Evolutionary conservation across 1,139 yeast species (phyloP).

Genomic region (Taphrina confusa): DNA sequence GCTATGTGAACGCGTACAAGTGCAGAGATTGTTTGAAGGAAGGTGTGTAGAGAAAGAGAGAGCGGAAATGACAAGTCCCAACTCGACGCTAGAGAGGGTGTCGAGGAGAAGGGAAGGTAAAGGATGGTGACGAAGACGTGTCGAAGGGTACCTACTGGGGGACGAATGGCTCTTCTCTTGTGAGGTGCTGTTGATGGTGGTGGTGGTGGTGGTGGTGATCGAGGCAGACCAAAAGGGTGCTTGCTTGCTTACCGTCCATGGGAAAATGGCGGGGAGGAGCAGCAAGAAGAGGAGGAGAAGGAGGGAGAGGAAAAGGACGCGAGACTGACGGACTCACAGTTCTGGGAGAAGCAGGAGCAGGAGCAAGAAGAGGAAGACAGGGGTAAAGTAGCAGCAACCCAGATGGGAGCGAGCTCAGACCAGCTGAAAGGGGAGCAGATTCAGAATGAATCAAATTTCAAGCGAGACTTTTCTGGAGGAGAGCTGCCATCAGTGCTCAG

Average conservation of each 20-base stretch:
- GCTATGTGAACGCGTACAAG: slow-evolving; percentile 19
- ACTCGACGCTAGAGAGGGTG: neutral
- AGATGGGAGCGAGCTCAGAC: too few relatives aligned
- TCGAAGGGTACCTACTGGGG: too few relatives aligned
- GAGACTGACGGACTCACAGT: neutral
- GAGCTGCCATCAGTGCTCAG: too few relatives aligned
- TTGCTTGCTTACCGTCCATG: neutral
- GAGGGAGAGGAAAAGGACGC: neutral
- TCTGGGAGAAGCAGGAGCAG: neutral
- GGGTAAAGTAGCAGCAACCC: too few relatives aligned
- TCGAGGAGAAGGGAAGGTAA: neutral
- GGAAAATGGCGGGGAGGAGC: neutral
- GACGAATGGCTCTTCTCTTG: neutral
- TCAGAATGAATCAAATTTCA: too few relatives aligned
- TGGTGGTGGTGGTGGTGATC: neutral
- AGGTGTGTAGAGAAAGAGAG: slow-evolving; percentile 7
- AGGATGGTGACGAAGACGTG: neutral
- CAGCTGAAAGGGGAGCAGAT: too few relatives aligned
- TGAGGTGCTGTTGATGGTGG: neutral
- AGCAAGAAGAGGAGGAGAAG: neutral
- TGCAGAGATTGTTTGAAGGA: slow-evolving; percentile 13
- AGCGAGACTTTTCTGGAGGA: too few relatives aligned
- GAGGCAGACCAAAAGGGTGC: neutral
- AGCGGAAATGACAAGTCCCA: slow-evolving; percentile 3
- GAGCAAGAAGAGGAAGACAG: neutral